Evolutionary conservation across 805 yeast species (phyloP), one percentile per base, ranked within the genome.

Genomic region (Candida saitoana): DNA sequence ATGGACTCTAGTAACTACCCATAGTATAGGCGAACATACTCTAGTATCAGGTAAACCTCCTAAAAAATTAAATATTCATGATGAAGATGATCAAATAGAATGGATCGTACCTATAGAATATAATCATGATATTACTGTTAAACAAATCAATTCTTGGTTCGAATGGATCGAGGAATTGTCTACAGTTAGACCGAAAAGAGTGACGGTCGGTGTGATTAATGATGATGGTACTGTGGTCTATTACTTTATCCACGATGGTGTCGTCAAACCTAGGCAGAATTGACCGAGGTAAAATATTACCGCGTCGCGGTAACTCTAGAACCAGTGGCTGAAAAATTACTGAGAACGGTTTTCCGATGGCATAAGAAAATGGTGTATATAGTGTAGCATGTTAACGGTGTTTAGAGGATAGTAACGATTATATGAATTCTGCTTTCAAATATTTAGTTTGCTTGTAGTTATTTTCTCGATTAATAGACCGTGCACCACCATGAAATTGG

Each of bases 171-270:
- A 45, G 1, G 43, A 46, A 4, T 32, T 55, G 1, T 39, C 34
- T 4, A 38, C 41, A 7, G 6, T 40, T 18, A 53, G 76, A 19
- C 77, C 79, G 0, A 60, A 59, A 34, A 62, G 80, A 43, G 47
- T 84, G 2, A 63, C 81, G 0, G 47, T 79, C 22, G 89, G 77
- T 0, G 64, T 84, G 5, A 71, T 76, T 2, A 80, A 76, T 49
- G 73, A 73, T 42, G 93, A 84, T 55, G 82, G 87, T 2, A 80
- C 89, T 0, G 70, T 82, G 15, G 82, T 82, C n/a, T 84, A 79
- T 50, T 84, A 84, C 57, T 76, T 77, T 55, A 68, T 81, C 14
- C 78, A 82, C 56, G 79, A 78, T 50, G 90, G 90, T 3, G 60
- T 83, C 7, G 77, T 71, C 25, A 78, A 78, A 55, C 90, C 90